phyloP scores from a whole-genome alignment of 108 stramenopile genomes.

The Aureococcus anophagefferens region DNA sequence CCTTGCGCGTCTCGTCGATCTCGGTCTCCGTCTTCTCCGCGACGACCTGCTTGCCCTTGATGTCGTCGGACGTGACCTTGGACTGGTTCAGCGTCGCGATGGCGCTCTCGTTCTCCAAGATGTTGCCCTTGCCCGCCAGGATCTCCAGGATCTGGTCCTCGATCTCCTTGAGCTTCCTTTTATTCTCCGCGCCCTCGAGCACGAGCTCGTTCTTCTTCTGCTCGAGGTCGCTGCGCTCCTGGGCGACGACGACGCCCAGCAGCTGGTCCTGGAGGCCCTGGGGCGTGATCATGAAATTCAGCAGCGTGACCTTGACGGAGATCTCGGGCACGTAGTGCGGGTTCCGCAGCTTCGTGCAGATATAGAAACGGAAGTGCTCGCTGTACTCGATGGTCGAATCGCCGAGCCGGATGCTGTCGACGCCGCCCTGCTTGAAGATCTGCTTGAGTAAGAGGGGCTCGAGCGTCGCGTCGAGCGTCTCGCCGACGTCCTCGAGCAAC shows the following conservation, averaged over 20 bases:
- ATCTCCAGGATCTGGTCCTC: slow-evolving; percentile 48
- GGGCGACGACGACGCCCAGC: slow-evolving; percentile 43
- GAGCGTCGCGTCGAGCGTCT: slow-evolving; percentile 45
- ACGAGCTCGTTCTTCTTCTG: slow-evolving; percentile 40
- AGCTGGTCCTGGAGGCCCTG: slow-evolving; percentile 51
- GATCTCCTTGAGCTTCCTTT: slow-evolving; percentile 41
- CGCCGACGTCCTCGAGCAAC: slow-evolving; percentile 52
- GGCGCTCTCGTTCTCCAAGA: slow-evolving; percentile 50
- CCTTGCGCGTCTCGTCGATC: slow-evolving; percentile 39
- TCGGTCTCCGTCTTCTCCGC: slow-evolving; percentile 41
- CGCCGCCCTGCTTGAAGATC: slow-evolving; percentile 47
- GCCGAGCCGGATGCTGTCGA: slow-evolving; percentile 45
- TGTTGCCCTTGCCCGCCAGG: slow-evolving; percentile 41
- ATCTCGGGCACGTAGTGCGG: slow-evolving; percentile 65
- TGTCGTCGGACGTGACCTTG: slow-evolving; percentile 42
- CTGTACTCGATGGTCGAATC: slow-evolving; percentile 54
- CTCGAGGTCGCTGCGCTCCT: slow-evolving; percentile 51
- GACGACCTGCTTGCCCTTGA: slow-evolving; percentile 46
- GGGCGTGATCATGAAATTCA: slow-evolving; percentile 59
- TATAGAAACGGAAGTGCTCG: slow-evolving; percentile 43
- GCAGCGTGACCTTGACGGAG: slow-evolving; percentile 59
- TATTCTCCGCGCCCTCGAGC: slow-evolving; percentile 43
- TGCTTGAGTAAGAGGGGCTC: slow-evolving; percentile 54
- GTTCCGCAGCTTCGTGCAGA: slow-evolving; percentile 55
- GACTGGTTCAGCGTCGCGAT: slow-evolving; percentile 47